These are phyloP conservation scores for Elsinoe batatas DNA, from an alignment of 2,329 filamentous ascomycete genomes.

Conservation along the genomic window DNA sequence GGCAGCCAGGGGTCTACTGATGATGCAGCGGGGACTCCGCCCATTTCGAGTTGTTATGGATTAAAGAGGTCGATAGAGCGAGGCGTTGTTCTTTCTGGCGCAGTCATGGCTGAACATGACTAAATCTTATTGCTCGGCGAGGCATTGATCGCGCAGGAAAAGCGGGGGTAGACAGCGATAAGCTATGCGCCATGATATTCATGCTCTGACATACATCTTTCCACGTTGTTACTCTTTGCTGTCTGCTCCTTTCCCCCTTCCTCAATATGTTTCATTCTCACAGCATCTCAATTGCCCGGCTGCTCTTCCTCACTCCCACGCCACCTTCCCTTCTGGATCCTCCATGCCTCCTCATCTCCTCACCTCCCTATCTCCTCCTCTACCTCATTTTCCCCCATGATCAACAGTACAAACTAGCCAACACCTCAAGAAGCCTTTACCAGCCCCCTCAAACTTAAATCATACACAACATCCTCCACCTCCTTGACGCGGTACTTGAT, in stretches of 20 bases:
- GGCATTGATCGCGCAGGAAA: not conserved
- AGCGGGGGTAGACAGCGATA: not conserved
- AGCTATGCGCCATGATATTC: not conserved
- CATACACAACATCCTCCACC: conserved; percentile 96
- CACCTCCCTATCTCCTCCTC: not conserved
- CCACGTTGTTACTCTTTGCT: too few species aligned
- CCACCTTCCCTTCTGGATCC: not conserved
- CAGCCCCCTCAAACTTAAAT: conserved; percentile 77
- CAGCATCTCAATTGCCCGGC: too few species aligned
- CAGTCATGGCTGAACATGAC: not conserved
- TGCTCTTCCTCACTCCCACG: not conserved
- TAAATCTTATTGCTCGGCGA: not conserved
- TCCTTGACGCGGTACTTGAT: conserved; percentile 98
- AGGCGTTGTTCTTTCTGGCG: not conserved
- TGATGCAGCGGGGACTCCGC: too few species aligned
- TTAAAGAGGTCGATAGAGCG: not conserved
- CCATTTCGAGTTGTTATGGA: too few species aligned
- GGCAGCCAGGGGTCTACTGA: too few species aligned
- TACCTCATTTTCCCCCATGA: not conserved
- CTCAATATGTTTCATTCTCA: too few species aligned
- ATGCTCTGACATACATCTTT: too few species aligned
- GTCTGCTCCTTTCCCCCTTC: too few species aligned
- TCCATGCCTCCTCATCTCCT: not conserved
- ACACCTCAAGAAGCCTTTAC: conserved; percentile 30
- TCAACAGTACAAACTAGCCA: not conserved